These are phyloP conservation scores for Plasmodium cynomolgi DNA, from an alignment of 169 alveolate species.

Conservation along the genomic window DNA sequence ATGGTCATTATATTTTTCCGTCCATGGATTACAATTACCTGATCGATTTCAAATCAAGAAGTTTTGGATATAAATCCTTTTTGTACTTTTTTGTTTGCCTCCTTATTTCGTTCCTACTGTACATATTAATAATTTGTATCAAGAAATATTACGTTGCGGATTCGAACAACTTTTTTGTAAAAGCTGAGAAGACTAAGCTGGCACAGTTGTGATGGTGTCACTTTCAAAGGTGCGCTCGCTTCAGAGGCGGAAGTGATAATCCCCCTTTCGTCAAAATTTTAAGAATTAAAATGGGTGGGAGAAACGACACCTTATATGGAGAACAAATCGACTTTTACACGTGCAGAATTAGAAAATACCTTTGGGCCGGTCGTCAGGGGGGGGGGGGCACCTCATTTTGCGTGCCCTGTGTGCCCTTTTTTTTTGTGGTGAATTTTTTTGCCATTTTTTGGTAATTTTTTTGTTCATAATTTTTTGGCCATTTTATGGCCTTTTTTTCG, in stretches of 20 bases:
- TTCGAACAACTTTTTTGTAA: background rate
- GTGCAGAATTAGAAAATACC: background rate
- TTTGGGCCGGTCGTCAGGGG: background rate
- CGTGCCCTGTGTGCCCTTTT: background rate
- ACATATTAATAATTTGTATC: conserved; percentile 33
- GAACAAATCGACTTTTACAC: background rate
- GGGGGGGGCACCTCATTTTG: background rate
- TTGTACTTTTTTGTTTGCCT: conserved; percentile 19
- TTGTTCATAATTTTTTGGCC: background rate
- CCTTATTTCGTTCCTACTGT: conserved; percentile 37
- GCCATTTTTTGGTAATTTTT: background rate
- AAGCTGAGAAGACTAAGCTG: background rate
- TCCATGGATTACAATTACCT: conserved; percentile 13
- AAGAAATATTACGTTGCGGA: conserved; percentile 19
- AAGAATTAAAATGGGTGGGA: background rate
- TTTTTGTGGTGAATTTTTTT: background rate
- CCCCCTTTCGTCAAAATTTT: background rate
- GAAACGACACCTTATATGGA: background rate
- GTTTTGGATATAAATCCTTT: conserved; percentile 11
- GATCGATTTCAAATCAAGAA: conserved; percentile 7
- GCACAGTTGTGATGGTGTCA: conserved; percentile 20
- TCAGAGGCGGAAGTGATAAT: background rate
- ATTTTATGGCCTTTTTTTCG: background rate
- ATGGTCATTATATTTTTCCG: conserved; percentile 39
- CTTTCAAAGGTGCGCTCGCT: background rate